Base-by-base conservation (phyloP, 73 alveolate genomes). In the Tetrahymena malaccensis region DNA sequence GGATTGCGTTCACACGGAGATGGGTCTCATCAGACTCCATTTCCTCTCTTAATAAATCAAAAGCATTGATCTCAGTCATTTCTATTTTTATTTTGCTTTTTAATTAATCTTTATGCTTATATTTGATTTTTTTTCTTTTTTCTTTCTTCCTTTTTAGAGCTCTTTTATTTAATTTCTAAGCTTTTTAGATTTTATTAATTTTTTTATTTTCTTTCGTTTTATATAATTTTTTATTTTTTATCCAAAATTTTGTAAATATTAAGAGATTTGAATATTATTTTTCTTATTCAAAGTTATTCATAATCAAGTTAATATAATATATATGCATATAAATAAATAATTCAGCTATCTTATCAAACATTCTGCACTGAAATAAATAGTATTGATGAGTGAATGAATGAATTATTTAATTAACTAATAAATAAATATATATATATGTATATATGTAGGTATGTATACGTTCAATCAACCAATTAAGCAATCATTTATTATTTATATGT, bases 1-100 rank as follows among this genome's bases (percentile, higher is more conserved):
- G 99, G 97, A 99, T 98, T 6, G 99, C 99, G 95, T 99, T 99
- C 57, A 99, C 99, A 96, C 98, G 98, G 95, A 99, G 97, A 94
- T 98, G 99, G 85, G 98, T 96, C 93, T 99, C 99, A 55, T 99
- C 99, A 94, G 98, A 98, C 94, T 98, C 99, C 97, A 99, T 95
- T 96, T 99, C 99, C 94, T 99, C 99, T 94, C 97, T 96, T 27
- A 99, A 95, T 43, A 99, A 94, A 93, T 98, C 99, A 50, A 99
- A 96, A 43, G 99, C 99, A 96, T 98, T 98, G 55, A 85, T 94
- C 22, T 93, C 94, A 94, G 94, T 95, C 55, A 38, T 85, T 85
- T 38, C 55, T 85, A 38, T 38, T 85, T 85, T 85, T 85, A 58
- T 85, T 85, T 85, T 85, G 37, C 89, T 70, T 70, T 70, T 70